Conservation (phyloP, 768 basidiomycete species). For the Sarcomyxa edulis region DNA sequence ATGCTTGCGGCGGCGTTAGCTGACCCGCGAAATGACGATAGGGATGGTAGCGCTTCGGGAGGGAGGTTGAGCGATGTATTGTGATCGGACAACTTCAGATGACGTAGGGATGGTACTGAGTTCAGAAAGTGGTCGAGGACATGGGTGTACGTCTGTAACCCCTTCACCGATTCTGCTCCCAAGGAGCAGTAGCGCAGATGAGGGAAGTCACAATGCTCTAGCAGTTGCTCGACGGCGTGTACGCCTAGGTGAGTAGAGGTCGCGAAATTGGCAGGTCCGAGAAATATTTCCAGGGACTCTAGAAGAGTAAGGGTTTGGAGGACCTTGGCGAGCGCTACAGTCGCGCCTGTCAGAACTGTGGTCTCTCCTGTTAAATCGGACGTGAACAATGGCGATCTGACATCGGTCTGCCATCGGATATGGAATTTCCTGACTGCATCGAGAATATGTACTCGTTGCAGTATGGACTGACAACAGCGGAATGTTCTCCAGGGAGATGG, state of each 20-base stretch:
- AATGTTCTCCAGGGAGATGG: constrained; percentile 37
- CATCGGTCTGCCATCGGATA: constrained; percentile 49
- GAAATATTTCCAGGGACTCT: constrained; percentile 51
- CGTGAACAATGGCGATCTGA: constrained; percentile 19
- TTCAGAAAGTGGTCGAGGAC: constrained; percentile 38
- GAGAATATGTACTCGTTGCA: constrained; percentile 37
- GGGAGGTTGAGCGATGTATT: constrained; percentile 34
- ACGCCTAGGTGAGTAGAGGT: constrained; percentile 15
- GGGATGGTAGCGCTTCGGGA: constrained; percentile 37
- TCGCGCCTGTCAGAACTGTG: constrained; percentile 28
- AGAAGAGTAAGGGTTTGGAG: constrained; percentile 33
- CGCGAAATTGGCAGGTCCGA: constrained; percentile 39
- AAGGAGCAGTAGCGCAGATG: constrained; percentile 34
- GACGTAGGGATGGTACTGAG: constrained; percentile 33
- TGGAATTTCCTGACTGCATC: constrained; percentile 41
- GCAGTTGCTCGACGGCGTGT: constrained; percentile 44
- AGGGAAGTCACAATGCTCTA: constrained; percentile 32
- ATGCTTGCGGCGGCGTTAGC: constrained; percentile 53
- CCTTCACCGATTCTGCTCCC: constrained; percentile 40
- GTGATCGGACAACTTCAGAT: constrained; percentile 44
- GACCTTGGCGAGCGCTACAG: constrained; percentile 32
- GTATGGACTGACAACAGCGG: constrained; percentile 49
- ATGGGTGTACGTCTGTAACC: constrained; percentile 33
- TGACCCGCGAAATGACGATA: constrained; percentile 55
- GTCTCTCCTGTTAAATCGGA: too few species aligned